Percentiles rank a stretch among this genome's conserved stretches.
Conservation (phyloP, 2,329 filamentous ascomycete genomes). For the Neonectria hederae region DNA sequence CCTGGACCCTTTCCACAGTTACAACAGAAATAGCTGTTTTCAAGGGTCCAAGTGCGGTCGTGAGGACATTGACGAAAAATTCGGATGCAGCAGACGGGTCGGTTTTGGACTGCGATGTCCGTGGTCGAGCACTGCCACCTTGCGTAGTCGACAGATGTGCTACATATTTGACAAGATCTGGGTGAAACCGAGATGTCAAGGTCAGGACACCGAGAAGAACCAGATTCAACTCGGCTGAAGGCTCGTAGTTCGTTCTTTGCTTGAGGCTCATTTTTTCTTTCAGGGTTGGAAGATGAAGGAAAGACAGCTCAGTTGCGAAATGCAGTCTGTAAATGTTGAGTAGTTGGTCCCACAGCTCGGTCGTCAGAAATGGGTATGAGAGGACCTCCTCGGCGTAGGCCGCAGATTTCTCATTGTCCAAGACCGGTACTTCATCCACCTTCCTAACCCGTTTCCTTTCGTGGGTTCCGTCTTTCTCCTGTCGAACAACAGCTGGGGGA, state of each 20-base stretch:
- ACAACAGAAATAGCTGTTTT: slow-evolving; percentile 59
- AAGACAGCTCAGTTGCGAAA: slow-evolving; percentile 77
- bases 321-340: slow-evolving; percentile 77
- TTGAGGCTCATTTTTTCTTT: slow-evolving; percentile 60
- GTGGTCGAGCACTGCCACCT: slow-evolving; percentile 46
- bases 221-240: slow-evolving; percentile 61
- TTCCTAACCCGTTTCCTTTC: slow-evolving; percentile 61
- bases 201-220: slow-evolving; percentile 74
- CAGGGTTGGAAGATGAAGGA: slow-evolving; percentile 73
- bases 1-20: slow-evolving; percentile 72
- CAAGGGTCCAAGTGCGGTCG: slow-evolving; percentile 58
- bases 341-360: slow-evolving; percentile 73
- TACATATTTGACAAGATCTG: slow-evolving; percentile 65
- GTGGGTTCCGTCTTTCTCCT: slow-evolving; percentile 54
- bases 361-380: slow-evolving; percentile 68
- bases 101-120: slow-evolving; percentile 46
- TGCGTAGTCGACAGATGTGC: slow-evolving; percentile 51
- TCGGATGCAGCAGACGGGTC: slow-evolving; percentile 69
- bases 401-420: slow-evolving; percentile 49
- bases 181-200: slow-evolving; percentile 74
- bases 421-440: slow-evolving; percentile 54
- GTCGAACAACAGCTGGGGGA: slow-evolving; percentile 48
- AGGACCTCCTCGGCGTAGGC: slow-evolving; percentile 66
- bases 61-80: slow-evolving; percentile 70
- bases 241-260: slow-evolving; percentile 48